Evolutionary conservation across 2,329 filamentous ascomycete genomes (phyloP).

Genomic region (Phymatotrichopsis omnivora): DNA sequence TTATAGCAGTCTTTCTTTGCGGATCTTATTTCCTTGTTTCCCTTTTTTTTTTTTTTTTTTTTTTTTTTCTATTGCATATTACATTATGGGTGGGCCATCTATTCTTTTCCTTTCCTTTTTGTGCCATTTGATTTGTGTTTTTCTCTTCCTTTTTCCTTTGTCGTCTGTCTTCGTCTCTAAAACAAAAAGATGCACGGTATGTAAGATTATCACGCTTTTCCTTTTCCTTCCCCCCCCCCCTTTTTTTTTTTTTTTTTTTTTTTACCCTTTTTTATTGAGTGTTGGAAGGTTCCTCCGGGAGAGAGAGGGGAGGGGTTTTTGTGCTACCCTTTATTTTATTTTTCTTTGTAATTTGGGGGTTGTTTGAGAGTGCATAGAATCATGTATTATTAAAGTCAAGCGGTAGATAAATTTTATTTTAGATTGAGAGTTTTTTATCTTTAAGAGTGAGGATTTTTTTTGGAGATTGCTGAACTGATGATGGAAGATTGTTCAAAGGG

Average conservation of each 20-base stretch:
- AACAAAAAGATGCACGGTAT: too few relatives aligned
- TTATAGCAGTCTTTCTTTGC: constrained; percentile 2
- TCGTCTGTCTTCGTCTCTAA: not conserved
- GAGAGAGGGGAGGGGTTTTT: not conserved
- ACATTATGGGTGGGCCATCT: not conserved
- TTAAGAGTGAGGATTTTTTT: too few relatives aligned
- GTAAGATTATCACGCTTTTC: not conserved
- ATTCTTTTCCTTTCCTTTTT: not conserved
- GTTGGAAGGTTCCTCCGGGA: not conserved
- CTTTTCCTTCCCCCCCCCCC: not conserved
- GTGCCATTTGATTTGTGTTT: not conserved
- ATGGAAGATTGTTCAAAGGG: too few relatives aligned
- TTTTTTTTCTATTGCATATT: constrained; percentile 15
- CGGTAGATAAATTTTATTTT: too few relatives aligned
- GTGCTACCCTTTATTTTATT: not conserved
- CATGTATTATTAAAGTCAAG: too few relatives aligned
- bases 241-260: not conserved
- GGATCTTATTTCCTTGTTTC: constrained; percentile 1
- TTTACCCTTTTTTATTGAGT: not conserved
- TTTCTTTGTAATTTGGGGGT: too few relatives aligned
- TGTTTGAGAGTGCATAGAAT: too few relatives aligned
- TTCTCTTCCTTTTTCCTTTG: not conserved
- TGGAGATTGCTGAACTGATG: too few relatives aligned
- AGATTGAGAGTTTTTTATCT: too few relatives aligned
- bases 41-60: constrained; percentile 13